A percentile compares a stretch with the other conserved stretches of the same genome.
phyloP scores from a whole-genome alignment of 208 protist species.

The Leishmania mexicana region DNA sequence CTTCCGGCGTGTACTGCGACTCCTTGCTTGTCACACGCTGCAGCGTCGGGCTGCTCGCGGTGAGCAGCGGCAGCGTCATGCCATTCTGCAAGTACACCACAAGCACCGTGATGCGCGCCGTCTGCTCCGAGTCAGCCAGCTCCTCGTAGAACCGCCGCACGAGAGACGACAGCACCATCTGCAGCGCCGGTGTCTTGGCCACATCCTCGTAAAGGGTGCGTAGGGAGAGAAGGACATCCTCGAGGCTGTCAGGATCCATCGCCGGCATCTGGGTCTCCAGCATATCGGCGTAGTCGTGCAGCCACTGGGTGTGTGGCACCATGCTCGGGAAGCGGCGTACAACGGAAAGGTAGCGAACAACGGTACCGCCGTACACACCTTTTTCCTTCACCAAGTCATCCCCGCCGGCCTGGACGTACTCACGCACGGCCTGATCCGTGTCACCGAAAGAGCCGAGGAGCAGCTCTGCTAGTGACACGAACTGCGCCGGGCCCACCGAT shows the following conservation, averaged over 20 bases:
- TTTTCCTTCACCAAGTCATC: constrained; percentile 42
- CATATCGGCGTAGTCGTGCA: constrained; percentile 48
- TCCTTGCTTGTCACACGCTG: constrained; percentile 30
- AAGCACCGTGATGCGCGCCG: constrained; percentile 70
- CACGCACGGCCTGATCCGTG: constrained; percentile 40
- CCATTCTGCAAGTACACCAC: constrained; percentile 73
- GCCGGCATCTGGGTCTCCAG: constrained; percentile 12
- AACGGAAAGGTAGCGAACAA: constrained; percentile 63
- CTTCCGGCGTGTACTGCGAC: constrained; percentile 34
- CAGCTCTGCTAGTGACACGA: constrained; percentile 73
- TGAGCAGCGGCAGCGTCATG: constrained; percentile 65
- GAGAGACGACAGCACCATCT: constrained; percentile 53
- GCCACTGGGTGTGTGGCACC: constrained; percentile 53
- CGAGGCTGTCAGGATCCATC: constrained; percentile 37
- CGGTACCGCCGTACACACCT: constrained; percentile 21
- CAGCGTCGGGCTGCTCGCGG: constrained; percentile 35
- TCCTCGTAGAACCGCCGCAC: constrained; percentile 30
- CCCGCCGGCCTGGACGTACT: constrained; percentile 59
- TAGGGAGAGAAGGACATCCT: constrained; percentile 65
- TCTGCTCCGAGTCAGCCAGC: constrained; percentile 36
- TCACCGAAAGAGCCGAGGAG: constrained; percentile 59
- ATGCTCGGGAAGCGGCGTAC: constrained; percentile 48
- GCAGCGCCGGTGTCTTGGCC: constrained; percentile 56
- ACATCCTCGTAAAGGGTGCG: constrained; percentile 63
- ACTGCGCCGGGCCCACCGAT: constrained; percentile 70